Base-by-base conservation (phyloP, 2,329 filamentous ascomycete species). In the Stachybotrys chlorohalonatus region DNA sequence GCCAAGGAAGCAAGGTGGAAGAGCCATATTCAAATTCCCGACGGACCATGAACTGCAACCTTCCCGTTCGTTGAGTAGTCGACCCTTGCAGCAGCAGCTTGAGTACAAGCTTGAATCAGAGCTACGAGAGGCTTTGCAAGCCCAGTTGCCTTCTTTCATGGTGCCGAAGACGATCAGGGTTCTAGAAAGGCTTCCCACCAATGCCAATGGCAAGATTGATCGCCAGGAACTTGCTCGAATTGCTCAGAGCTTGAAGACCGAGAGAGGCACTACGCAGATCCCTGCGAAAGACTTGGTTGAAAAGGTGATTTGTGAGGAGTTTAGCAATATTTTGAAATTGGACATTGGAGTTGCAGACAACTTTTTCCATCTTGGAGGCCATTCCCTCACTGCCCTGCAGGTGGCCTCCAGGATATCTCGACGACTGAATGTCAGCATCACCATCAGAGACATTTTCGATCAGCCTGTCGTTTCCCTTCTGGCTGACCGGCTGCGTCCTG, bases 311-410 rank as follows among this genome's bases (percentile, higher is more conserved):
- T 24, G 24, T 24, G 9, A 42, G 3, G 36, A 9, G 36, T 13
- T 42, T 5, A 9, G 36, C 36, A 42, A 13, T 42, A 42, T 42
- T 52, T 49, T 8, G 31, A 54, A n/a, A 49, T 24, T 24, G 24
- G 36, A 13, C 30, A 51, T 51, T 11, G 49, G 49, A 11, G 11
- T 36, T 3, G 56, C 57, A 15, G 58, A 62, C 49, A 59, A 58
- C 48, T 67, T 67, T 51, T 60, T 67, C 39, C 53, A 52, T 3
- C 58, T 67, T 3, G 65, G 65, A 2, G 65, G 65, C 6, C 62
- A 66, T 49, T 67, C 65, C 0, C 55, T 66, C n/a, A 54, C 52
- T 0, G 62, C 64, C 11, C 31, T 51, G 49, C 24, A 30, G 47
- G 62, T 64, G 45, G 61, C 61, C 36, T 42, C 36, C 11, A 30